phyloP scores from a whole-genome alignment of 1,139 yeast species.

The Lodderomyces orthopsilosis region DNA sequence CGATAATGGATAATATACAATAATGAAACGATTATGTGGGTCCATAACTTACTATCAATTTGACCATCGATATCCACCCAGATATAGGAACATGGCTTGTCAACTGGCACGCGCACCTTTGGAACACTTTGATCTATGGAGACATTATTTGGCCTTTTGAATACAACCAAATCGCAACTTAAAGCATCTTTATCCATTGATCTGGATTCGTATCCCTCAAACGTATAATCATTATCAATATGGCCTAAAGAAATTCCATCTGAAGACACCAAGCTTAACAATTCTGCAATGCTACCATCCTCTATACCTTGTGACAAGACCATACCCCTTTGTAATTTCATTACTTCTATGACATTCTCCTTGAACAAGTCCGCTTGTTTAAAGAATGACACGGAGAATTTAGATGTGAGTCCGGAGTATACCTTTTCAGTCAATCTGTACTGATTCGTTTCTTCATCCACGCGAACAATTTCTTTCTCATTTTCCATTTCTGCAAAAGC shows the following conservation, averaged over 20 bases:
- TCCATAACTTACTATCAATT: conserved; percentile 61
- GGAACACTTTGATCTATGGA: background rate
- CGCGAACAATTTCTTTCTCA: conserved; percentile 50
- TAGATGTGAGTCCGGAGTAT: conserved; percentile 31
- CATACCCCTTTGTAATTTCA: conserved; percentile 47
- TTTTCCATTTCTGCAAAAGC: conserved; percentile 55
- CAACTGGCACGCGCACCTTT: conserved; percentile 48
- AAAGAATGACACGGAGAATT: conserved; percentile 40
- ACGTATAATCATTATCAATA: conserved; percentile 50
- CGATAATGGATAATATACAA: conserved; percentile 52
- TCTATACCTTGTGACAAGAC: conserved; percentile 57
- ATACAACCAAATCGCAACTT: conserved; percentile 58
- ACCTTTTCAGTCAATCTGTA: conserved; percentile 62
- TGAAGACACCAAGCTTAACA: conserved; percentile 46
- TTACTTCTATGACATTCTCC: conserved; percentile 33
- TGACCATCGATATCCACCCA: conserved; percentile 73
- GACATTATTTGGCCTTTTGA: conserved; percentile 5
- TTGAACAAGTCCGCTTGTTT: conserved; percentile 45
- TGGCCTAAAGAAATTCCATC: conserved; percentile 42
- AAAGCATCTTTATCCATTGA: conserved; percentile 57
- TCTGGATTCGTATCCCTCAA: conserved; percentile 61
- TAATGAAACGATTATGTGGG: conserved; percentile 47
- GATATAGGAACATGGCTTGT: conserved; percentile 60
- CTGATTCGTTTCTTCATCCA: conserved; percentile 29
- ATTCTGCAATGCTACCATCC: conserved; percentile 55